These are phyloP conservation scores for Aristolochia fimbriata DNA, from an alignment of 164 flowering plant species.

Conservation along the genomic window DNA sequence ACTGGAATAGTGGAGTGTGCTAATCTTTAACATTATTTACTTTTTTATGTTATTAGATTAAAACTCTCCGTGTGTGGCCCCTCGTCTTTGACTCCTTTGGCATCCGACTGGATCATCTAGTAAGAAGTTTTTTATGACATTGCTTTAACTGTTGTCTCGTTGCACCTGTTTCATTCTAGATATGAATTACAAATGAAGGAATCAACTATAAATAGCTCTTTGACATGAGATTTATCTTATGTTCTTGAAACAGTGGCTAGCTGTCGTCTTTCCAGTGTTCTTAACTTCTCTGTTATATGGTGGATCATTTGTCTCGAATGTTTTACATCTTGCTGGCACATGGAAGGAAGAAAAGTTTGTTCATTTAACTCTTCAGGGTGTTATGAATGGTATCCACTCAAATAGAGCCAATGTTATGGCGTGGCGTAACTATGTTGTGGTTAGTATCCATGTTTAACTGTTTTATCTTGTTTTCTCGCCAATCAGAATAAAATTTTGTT, in stretches of 20 bases:
- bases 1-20: no score
- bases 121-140: constrained; percentile 15
- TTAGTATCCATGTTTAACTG: constrained; percentile 21
- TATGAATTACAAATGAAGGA: no score
- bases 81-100: constrained; percentile 42
- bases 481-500: background rate
- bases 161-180: no score
- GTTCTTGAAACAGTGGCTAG: constrained; percentile 85
- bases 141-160: background rate
- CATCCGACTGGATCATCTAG: constrained; percentile 64
- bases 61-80: constrained; percentile 24
- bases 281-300: constrained; percentile 75
- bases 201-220: background rate
- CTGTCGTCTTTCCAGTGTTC: constrained; percentile 58
- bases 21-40: no score
- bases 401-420: constrained; percentile 37
- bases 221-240: constrained; percentile 43
- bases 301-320: constrained; percentile 55
- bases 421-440: constrained; percentile 89
- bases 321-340: constrained; percentile 23
- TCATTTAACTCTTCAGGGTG: constrained; percentile 8
- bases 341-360: constrained; percentile 28
- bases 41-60: constrained; percentile 23
- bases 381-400: constrained; percentile 18
- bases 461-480: no score